These are phyloP conservation scores for Puccinellia tenuiflora DNA, from an alignment of 176 grass and related monocot species.

Conservation along the genomic window DNA sequence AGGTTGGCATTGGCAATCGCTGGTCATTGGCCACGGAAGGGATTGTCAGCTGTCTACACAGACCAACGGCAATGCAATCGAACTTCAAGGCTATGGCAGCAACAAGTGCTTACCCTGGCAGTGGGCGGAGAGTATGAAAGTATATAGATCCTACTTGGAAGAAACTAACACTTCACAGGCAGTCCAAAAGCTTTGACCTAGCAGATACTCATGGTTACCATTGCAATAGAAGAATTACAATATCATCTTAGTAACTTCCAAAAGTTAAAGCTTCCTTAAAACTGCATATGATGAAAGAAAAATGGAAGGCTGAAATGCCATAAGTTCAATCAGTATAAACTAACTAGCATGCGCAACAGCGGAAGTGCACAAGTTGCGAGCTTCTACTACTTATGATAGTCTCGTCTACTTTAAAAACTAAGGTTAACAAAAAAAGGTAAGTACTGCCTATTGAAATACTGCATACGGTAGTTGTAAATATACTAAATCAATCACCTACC, in stretches of 20 bases:
- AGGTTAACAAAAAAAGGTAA: background rate
- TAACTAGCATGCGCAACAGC: background rate
- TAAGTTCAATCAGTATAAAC: background rate
- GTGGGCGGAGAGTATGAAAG: background rate
- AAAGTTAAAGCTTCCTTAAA: background rate
- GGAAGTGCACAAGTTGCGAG: background rate
- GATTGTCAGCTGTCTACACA: background rate
- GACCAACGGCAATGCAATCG: background rate
- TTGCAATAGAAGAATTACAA: slow-evolving; percentile 1
- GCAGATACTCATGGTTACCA: background rate
- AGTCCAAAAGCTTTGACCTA: background rate
- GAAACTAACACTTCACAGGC: background rate
- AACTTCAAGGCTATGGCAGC: background rate
- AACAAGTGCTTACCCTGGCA: background rate
- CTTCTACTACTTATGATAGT: slow-evolving; percentile 4
- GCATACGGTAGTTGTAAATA: background rate
- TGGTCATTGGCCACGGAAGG: background rate
- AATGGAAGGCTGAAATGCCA: background rate
- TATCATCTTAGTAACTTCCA: background rate
- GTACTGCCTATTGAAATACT: background rate
- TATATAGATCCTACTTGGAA: background rate
- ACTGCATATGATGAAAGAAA: slow-evolving; percentile 1
- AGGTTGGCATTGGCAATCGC: background rate
- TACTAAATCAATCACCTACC: slow-evolving; percentile 17
- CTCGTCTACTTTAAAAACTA: background rate